Base-by-base conservation (phyloP, 768 basidiomycete genomes). In the Amanita fuliginea region DNA sequence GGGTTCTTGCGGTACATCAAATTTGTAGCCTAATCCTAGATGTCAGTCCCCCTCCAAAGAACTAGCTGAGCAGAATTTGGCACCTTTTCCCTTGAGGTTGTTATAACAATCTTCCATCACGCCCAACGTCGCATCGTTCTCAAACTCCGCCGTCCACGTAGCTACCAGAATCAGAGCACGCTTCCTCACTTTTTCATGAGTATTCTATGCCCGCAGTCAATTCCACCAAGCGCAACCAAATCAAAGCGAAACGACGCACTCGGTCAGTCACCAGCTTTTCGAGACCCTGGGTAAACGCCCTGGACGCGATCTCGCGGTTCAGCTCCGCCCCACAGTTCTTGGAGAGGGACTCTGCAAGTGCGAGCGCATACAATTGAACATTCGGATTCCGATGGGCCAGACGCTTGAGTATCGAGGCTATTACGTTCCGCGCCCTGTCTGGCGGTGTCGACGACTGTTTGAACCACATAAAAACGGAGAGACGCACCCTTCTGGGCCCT, bases 311-410 rank as follows among this genome's bases (percentile, higher is more conserved):
- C 64, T 99, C 95, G 41, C 85, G 75, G 62, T 93, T 81, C 9
- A 97, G 68, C 21, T 79, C 74, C 54, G 84, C 73, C 2, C 80
- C 80, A 56, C 90, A 90, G 66, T 99, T 99, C 77, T 94, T 95
- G 33, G 84, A 82, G 9, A 99, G 74, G 0, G 93, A 78, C 60
- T 97, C 95, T 2, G 84, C 76, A 14, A 98, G 74, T 1, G 89
- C 80, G 4, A 99, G 78, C 4, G 95, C 78, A 60, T 94, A 97
- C 1, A 97, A 77, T 67, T 99, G 96, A 2, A 99, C 96, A 57
- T 95, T 99, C 2, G 96, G 86, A 62, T 88, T 96, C 16, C 96
- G 80, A 66, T 99, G 96, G 8, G 86, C 76, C 2, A 99, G 74
- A 4, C 96, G 88, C 65, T 94, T 97, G 59, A 93, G 74, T 28